Base-by-base conservation (phyloP, 108 stramenopile genomes). In the Cyclotella kingstonii region DNA sequence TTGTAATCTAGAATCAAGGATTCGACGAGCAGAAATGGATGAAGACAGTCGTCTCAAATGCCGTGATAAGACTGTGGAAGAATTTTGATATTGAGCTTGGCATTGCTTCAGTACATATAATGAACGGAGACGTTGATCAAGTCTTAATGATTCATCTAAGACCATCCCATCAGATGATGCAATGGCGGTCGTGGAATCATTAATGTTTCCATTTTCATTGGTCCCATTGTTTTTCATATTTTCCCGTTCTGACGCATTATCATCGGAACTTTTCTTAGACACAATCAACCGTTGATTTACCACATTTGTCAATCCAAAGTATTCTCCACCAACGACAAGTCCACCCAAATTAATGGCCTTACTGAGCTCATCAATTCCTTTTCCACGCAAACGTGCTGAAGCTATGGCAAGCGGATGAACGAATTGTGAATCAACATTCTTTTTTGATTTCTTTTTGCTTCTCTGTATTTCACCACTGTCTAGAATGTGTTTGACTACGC, bases 371-470 rank as follows among this genome's bases (percentile, higher is more conserved):
- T 73, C 71, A 18, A 89, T 54, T 7, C 88, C 91, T 65, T 81
- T 82, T 26, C 77, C 54, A 44, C 85, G 72, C 55, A 91, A 44
- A 33, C 77, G 38, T 2, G 90, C 90, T 53, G 90, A 88, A 0
- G 90, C 90, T 21, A 85, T 49, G 30, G 81, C 85, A 35, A 91
- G 62, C 2, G 90, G 90, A 63, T 91, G 87, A 28, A 91, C 55
- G 15, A 38, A 57, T 9, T 51, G 22, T 44, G 46, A 14, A 3
- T 39, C 69, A 31, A 68, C 47, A 12, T 59, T 65, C 49, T 18
- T 50, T 65, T n/a, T 76, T 66, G 25, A 27, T 26, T 9, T 67
- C 54, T 19, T 65, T 66, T 57, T 62, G 60, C 19, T 38, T 60
- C 43, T 62, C 43, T 28, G 54, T 35, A 30, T 60, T 28, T 25